Conservation (phyloP, 2,329 filamentous ascomycete genomes). For the Diaporthe eres region DNA sequence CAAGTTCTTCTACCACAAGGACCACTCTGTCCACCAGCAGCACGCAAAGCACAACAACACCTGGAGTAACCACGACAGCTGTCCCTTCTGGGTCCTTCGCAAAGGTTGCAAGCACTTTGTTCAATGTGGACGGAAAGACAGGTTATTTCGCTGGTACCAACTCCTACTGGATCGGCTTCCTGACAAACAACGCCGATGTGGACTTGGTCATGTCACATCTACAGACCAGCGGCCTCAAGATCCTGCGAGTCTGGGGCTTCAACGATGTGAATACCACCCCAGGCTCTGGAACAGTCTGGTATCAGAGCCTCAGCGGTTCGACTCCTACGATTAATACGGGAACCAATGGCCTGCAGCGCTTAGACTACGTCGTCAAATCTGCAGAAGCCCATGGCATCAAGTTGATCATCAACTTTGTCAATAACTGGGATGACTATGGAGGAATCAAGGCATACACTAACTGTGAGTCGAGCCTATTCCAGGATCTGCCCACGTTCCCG, state of each 20-base stretch:
- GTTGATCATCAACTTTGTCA: slow-evolving; percentile 76
- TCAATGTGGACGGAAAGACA: slow-evolving; percentile 59
- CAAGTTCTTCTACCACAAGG: background rate
- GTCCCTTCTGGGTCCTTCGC: background rate
- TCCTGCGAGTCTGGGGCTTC: slow-evolving; percentile 74
- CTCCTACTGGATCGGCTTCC: slow-evolving; percentile 68
- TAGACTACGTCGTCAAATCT: slow-evolving; percentile 74
- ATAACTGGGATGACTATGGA: slow-evolving; percentile 78
- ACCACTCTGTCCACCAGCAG: background rate
- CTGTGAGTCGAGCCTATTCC: background rate
- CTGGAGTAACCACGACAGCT: background rate
- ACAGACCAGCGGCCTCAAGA: slow-evolving; percentile 60
- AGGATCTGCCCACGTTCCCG: background rate
- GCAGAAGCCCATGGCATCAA: slow-evolving; percentile 73
- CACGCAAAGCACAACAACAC: background rate
- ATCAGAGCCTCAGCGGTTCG: slow-evolving; percentile 64
- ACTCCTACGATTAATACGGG: slow-evolving; percentile 74
- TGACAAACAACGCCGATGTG: slow-evolving; percentile 26
- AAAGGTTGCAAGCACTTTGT: slow-evolving; percentile 40
- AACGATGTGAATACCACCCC: slow-evolving; percentile 66
- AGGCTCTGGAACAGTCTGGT: slow-evolving; percentile 59
- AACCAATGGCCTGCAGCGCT: slow-evolving; percentile 71
- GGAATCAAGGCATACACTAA: slow-evolving; percentile 71
- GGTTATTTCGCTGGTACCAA: slow-evolving; percentile 68
- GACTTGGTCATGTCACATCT: slow-evolving; percentile 16